Evolutionary conservation across 495 filamentous ascomycete species (phyloP).

Genomic region (Xylaria acuta): DNA sequence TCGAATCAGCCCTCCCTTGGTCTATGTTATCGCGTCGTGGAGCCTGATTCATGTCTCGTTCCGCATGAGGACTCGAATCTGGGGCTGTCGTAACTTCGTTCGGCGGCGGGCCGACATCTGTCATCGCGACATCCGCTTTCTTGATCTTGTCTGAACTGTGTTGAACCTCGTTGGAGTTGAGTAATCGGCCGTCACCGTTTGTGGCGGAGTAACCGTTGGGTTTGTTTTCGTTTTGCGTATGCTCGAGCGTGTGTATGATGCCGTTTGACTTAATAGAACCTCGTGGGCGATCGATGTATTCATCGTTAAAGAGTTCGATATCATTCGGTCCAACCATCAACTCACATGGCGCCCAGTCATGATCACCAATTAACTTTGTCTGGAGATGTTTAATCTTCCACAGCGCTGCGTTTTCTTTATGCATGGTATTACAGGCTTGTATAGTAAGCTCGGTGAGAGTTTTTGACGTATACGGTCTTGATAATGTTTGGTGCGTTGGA

Average conservation of each 20-base stretch:
- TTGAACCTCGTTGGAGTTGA: constrained; percentile 7
- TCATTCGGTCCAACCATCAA: constrained; percentile 63
- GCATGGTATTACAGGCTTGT: constrained; percentile 71
- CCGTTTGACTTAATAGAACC: constrained; percentile 34
- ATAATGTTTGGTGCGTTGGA: constrained; percentile 80
- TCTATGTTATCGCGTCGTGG: constrained; percentile 13
- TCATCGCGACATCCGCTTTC: constrained; percentile 33
- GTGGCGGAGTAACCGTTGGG: constrained; percentile 12
- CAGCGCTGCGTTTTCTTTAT: constrained; percentile 75
- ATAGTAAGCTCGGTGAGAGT: constrained; percentile 80
- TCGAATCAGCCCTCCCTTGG: neutral
- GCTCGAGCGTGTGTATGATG: constrained; percentile 28
- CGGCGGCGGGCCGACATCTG: constrained; percentile 29
- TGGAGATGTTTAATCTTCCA: constrained; percentile 81
- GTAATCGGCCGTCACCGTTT: constrained; percentile 23
- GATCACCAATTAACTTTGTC: constrained; percentile 79
- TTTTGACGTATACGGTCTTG: constrained; percentile 79
- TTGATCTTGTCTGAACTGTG: constrained; percentile 25
- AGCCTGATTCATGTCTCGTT: constrained; percentile 20
- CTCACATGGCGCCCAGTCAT: constrained; percentile 77
- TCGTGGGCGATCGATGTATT: constrained; percentile 36
- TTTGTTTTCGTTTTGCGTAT: constrained; percentile 25
- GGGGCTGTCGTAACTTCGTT: constrained; percentile 18
- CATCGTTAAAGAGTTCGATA: constrained; percentile 55
- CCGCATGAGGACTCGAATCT: constrained; percentile 11